A percentile compares a stretch with the other conserved stretches of the same genome.
These are phyloP conservation scores for Cladorrhinum sp. DNA, from an alignment of 2,329 filamentous ascomycete genomes.

Conservation along the genomic window DNA sequence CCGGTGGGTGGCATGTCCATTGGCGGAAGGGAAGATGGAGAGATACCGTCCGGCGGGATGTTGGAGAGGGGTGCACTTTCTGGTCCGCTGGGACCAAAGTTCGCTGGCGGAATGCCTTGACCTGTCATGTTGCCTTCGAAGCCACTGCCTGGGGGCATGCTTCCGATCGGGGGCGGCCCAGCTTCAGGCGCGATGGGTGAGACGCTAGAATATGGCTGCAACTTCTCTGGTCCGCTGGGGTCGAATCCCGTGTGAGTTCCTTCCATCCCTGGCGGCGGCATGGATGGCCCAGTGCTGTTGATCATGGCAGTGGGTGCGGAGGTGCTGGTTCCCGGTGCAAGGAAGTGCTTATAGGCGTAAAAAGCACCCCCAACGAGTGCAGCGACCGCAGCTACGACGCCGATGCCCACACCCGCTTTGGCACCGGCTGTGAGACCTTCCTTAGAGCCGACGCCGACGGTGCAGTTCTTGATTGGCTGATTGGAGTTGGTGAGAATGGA, in stretches of 20 bases:
- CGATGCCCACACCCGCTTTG: constrained; percentile 25
- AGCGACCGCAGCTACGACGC: constrained; percentile 10
- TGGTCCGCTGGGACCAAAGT: background rate
- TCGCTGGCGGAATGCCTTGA: background rate
- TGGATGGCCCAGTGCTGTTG: background rate
- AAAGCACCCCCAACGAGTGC: constrained; percentile 17
- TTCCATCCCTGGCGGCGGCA: background rate
- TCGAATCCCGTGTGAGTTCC: background rate
- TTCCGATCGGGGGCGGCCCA: background rate
- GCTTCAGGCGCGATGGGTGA: background rate
- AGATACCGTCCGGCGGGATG: background rate
- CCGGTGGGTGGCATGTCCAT: background rate
- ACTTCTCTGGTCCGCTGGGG: background rate
- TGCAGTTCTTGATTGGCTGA: constrained; percentile 28
- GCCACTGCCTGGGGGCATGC: background rate
- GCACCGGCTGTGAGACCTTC: constrained; percentile 23
- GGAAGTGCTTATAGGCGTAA: constrained; percentile 17
- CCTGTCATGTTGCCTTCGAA: background rate
- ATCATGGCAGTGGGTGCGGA: background rate
- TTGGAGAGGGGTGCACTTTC: background rate
- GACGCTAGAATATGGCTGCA: background rate
- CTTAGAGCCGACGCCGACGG: constrained; percentile 20
- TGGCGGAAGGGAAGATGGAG: background rate
- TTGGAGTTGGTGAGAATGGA: constrained; percentile 24
- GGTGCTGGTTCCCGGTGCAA: background rate